These are phyloP conservation scores for Saccharomyces hybrid DNA, from an alignment of 1,139 yeast genomes.

Conservation along the genomic window DNA sequence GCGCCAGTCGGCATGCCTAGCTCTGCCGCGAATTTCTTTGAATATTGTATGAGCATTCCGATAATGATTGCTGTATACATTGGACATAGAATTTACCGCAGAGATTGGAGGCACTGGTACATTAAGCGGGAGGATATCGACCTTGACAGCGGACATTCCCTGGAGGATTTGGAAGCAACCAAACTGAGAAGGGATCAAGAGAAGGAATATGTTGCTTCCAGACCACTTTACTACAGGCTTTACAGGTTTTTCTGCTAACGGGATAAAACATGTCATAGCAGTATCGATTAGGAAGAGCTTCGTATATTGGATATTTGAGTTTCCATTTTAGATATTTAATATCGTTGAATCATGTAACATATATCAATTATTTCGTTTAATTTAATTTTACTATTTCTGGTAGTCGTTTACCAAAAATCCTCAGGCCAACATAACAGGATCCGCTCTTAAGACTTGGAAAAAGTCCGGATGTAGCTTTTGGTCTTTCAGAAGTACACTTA, in stretches of 20 bases:
- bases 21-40: conserved; percentile 47
- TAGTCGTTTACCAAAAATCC: no score
- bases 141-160: conserved; percentile 62
- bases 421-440: no score
- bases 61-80: conserved; percentile 46
- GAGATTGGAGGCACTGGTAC: conserved; percentile 40
- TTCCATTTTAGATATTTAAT: background rate
- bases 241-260: conserved; percentile 13
- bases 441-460: no score
- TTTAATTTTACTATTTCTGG: no score
- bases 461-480: no score
- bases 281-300: background rate
- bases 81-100: conserved; percentile 47
- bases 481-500: no score
- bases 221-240: conserved; percentile 11
- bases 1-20: conserved; percentile 47
- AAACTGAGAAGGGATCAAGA: conserved; percentile 52
- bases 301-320: background rate
- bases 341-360: background rate
- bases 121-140: conserved; percentile 48
- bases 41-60: conserved; percentile 53
- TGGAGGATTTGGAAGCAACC: conserved; percentile 56
- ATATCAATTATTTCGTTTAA: background rate
- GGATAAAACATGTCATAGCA: background rate
- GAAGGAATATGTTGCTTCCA: conserved; percentile 17